Evolutionary conservation across 768 basidiomycete genomes (phyloP).

Genomic region (Boletus rufocinnamomeus): DNA sequence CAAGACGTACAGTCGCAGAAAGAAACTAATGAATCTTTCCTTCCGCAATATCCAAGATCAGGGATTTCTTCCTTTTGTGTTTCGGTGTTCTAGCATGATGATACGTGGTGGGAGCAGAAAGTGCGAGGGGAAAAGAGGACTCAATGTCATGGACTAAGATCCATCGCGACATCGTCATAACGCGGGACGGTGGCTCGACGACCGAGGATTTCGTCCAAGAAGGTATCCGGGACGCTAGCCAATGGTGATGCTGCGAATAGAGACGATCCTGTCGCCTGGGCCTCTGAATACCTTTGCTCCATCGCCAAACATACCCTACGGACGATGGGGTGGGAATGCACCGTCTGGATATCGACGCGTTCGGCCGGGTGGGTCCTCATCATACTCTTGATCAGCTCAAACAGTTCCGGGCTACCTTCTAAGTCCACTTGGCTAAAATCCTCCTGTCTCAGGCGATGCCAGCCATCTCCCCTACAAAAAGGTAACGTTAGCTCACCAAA

Average conservation of each 20-base stretch:
- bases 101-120: slow-evolving; percentile 7
- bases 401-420: slow-evolving; percentile 62
- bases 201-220: slow-evolving; percentile 64
- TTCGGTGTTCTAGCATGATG: slow-evolving; percentile 6
- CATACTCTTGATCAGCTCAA: slow-evolving; percentile 70
- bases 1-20: slow-evolving; percentile 35
- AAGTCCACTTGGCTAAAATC: slow-evolving; percentile 87
- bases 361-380: slow-evolving; percentile 69
- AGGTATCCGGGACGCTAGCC: slow-evolving; percentile 58
- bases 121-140: not conserved
- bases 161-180: slow-evolving; percentile 39
- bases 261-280: slow-evolving; percentile 37
- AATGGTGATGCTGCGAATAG: slow-evolving; percentile 64
- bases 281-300: slow-evolving; percentile 49
- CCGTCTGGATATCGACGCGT: slow-evolving; percentile 57
- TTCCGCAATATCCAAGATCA: slow-evolving; percentile 25
- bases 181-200: slow-evolving; percentile 14
- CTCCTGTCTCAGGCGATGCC: slow-evolving; percentile 90
- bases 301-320: slow-evolving; percentile 61
- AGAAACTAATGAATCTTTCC: slow-evolving; percentile 9
- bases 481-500: slow-evolving; percentile 18
- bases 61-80: slow-evolving; percentile 8
- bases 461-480: slow-evolving; percentile 76
- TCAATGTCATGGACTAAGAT: slow-evolving; percentile 38
- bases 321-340: slow-evolving; percentile 66